Conservation (phyloP, 1,139 yeast species). For the Saccharomyces hybrid region DNA sequence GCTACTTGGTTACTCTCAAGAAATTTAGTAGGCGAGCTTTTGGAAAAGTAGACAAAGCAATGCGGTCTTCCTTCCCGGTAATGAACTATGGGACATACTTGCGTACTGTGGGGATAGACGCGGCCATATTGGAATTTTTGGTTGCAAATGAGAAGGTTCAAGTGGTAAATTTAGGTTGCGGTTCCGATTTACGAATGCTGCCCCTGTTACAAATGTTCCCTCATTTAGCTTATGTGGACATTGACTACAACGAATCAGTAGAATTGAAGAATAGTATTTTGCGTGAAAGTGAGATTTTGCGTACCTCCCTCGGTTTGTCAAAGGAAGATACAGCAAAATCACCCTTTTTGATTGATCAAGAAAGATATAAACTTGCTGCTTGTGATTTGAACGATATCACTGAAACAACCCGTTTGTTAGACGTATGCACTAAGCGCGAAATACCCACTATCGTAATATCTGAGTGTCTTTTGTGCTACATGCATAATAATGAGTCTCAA, state of each 20-base stretch:
- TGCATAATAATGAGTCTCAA: constrained; percentile 52
- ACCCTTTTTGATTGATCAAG: neutral
- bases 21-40: constrained; percentile 18
- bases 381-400: constrained; percentile 25
- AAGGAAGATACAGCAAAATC: constrained; percentile 16
- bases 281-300: constrained; percentile 18
- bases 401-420: constrained; percentile 14
- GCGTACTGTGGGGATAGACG: constrained; percentile 58
- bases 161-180: constrained; percentile 85
- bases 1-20: constrained; percentile 18
- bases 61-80: constrained; percentile 58
- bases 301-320: constrained; percentile 15
- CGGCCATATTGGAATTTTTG: constrained; percentile 46
- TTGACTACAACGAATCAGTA: constrained; percentile 65
- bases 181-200: constrained; percentile 71
- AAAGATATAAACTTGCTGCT: constrained; percentile 8
- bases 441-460: constrained; percentile 69
- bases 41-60: constrained; percentile 18
- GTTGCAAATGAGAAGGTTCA: constrained; percentile 38
- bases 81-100: constrained; percentile 80
- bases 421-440: constrained; percentile 31
- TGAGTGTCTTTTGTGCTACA: constrained; percentile 86
- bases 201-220: constrained; percentile 20
- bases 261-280: constrained; percentile 49
- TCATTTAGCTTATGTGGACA: constrained; percentile 50